Evolutionary conservation across 805 yeast species (phyloP), one percentile per base, ranked within the genome.

Genomic region (Myxozyma melibiosi): DNA sequence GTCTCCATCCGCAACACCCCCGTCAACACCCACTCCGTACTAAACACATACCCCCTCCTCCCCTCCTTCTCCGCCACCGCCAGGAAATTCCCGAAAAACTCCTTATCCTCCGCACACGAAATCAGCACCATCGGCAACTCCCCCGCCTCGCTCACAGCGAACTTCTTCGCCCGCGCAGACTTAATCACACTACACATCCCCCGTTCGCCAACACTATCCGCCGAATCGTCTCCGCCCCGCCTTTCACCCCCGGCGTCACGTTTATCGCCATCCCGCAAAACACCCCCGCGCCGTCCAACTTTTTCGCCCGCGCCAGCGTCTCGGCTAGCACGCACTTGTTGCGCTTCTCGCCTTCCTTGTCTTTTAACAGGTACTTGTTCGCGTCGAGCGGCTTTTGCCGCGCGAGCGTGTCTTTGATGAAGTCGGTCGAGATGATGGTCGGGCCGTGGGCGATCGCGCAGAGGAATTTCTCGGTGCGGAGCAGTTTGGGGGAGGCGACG

Each of bases 401-500:
- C 40, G 51, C 27, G 34, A 47, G 31, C 53, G 67, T n/a, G 53
- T 58, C 33, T 22, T 48, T 39, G 62, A 57, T 39, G 67, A 65
- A 42, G 59, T 69, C 37, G 51, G 60, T 22, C 67, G 57, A 68
- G 65, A 74, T 8, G 30, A 62, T 25, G 66, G 67, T 27, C 33
- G 61, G 51, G 1, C 77, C 83, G 40, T 76, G 76, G 51, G 90
- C 81, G 49, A 90, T 72, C 20, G 90, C 83, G 41, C 80, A 79
- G 52, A 92, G 76, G 66, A 92, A 91, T 72, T 92, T 94, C 56
- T 87, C 96, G 0, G 98, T 92, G 63, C 97, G 76, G 65, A 87
- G 68, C n/a, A 86, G 77, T 58, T 83, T 83, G 0, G 97, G 96
- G 0, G 97, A 91, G 9, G 91, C 81, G 5, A 80, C 59, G 16